These are phyloP conservation scores for Grigorovia jiainica DNA, from an alignment of 805 yeast species.

Conservation along the genomic window DNA sequence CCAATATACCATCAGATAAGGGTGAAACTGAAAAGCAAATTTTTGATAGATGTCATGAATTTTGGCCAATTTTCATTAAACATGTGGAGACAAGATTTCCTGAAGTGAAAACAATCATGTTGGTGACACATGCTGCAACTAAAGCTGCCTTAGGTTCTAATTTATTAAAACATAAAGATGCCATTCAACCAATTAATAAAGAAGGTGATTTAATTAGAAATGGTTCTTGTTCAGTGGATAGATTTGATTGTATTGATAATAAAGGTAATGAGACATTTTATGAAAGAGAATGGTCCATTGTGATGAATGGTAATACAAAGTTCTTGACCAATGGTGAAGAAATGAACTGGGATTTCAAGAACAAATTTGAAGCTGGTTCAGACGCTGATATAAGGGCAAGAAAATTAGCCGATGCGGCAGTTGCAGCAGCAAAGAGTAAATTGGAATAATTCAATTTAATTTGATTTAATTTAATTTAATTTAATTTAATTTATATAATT, in stretches of 20 bases:
- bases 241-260: conserved; percentile 32
- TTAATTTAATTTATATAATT: too few relatives aligned
- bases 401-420: conserved; percentile 7
- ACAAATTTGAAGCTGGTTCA: conserved; percentile 78
- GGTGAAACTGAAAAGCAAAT: conserved; percentile 76
- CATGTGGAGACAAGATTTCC: conserved; percentile 51
- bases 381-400: conserved; percentile 71
- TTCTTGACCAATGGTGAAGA: conserved; percentile 76
- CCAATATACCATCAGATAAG: conserved; percentile 45
- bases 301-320: conserved; percentile 63
- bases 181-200: conserved; percentile 43
- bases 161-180: conserved; percentile 44
- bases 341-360: conserved; percentile 88
- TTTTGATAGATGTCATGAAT: conserved; percentile 47
- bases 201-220: conserved; percentile 49
- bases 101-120: conserved; percentile 46
- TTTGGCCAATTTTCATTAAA: conserved; percentile 51
- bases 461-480: too few relatives aligned
- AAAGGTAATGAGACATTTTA: conserved; percentile 9
- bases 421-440: conserved; percentile 4
- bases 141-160: conserved; percentile 84
- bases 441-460: neutral
- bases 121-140: conserved; percentile 90
- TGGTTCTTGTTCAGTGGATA: conserved; percentile 80
- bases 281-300: conserved; percentile 45